These are phyloP conservation scores for Stagonosporopsis rhizophila DNA, from an alignment of 2,329 filamentous ascomycete genomes.

Conservation along the genomic window DNA sequence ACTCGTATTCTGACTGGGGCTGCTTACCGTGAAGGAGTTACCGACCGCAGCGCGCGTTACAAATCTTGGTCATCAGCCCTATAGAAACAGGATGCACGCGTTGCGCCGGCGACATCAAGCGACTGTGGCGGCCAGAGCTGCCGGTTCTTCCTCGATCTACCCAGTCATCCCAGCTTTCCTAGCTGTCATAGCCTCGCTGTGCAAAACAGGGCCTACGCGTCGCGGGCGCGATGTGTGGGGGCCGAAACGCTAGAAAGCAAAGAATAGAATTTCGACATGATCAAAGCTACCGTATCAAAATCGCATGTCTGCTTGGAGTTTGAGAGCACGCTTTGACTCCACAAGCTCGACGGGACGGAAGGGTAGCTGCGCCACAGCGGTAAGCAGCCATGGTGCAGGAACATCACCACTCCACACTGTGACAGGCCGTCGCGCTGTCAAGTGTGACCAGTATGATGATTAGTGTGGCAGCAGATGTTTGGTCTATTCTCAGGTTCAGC, in stretches of 20 bases:
- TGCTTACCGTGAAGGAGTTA: not conserved
- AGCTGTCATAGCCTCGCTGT: constrained; percentile 17
- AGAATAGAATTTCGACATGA: not conserved
- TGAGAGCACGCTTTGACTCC: not conserved
- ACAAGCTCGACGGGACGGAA: not conserved
- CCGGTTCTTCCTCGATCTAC: not conserved
- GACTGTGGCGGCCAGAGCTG: not conserved
- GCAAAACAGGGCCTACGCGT: constrained; percentile 13
- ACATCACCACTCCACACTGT: not conserved
- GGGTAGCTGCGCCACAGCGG: constrained; percentile 29
- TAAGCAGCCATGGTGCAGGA: constrained; percentile 30
- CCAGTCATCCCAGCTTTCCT: constrained; percentile 17
- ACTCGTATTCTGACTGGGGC: not conserved
- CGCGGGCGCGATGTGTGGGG: not conserved
- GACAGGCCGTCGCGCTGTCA: not conserved
- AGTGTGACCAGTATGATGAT: not conserved
- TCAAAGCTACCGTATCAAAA: not conserved
- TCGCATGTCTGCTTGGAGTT: not conserved
- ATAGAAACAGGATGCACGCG: not conserved
- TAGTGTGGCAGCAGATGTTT: not conserved
- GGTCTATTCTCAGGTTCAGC: not conserved
- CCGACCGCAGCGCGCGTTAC: not conserved
- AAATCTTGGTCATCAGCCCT: constrained; percentile 1
- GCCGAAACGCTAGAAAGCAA: constrained; percentile 2
- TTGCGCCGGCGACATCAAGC: constrained; percentile 1